Percentiles rank a stretch among this genome's conserved stretches.
Evolutionary conservation across 768 basidiomycete genomes (phyloP).

Genomic region (Rubroboletus satanas): DNA sequence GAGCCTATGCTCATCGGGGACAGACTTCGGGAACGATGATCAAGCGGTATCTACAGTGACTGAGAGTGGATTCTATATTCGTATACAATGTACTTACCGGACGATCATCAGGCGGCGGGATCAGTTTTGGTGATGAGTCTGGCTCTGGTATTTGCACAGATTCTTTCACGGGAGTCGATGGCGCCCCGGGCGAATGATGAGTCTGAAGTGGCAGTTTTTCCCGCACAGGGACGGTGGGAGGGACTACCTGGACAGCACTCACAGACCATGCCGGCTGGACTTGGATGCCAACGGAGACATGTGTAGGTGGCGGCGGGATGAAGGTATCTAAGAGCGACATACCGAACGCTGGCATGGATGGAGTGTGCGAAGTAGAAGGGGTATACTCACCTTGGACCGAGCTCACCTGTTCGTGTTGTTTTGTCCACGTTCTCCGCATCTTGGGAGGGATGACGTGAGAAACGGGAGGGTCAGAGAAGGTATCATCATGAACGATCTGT

Average conservation of each 20-base stretch:
- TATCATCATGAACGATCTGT: conserved; percentile 40
- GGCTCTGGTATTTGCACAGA: conserved; percentile 1
- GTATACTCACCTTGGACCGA: conserved; percentile 36
- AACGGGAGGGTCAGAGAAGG: conserved; percentile 30
- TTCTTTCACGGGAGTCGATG: conserved; percentile 13
- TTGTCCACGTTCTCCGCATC: conserved; percentile 60
- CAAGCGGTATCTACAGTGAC: conserved; percentile 27
- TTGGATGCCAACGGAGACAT: conserved; percentile 47
- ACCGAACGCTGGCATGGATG: conserved; percentile 27
- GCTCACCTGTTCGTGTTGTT: conserved; percentile 44
- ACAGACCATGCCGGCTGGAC: conserved; percentile 35
- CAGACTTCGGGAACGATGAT: conserved; percentile 43
- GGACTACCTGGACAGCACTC: conserved; percentile 37
- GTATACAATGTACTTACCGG: conserved; percentile 18
- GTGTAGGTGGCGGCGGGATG: conserved; percentile 20
- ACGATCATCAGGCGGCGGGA: conserved; percentile 15
- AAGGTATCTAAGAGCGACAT: conserved; percentile 28
- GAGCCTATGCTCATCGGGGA: conserved; percentile 65
- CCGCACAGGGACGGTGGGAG: conserved; percentile 16
- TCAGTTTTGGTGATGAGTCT: conserved; percentile 12
- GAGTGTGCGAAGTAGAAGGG: not conserved
- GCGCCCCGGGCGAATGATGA: conserved; percentile 3
- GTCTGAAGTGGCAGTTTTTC: conserved; percentile 1
- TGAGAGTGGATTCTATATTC: conserved; percentile 17
- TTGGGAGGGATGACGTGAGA: conserved; percentile 53